Evolutionary conservation across 192 early-diverging fungal species (phyloP), one percentile per base, ranked within the genome.

Genomic region (Paraglomus brasilianum): DNA sequence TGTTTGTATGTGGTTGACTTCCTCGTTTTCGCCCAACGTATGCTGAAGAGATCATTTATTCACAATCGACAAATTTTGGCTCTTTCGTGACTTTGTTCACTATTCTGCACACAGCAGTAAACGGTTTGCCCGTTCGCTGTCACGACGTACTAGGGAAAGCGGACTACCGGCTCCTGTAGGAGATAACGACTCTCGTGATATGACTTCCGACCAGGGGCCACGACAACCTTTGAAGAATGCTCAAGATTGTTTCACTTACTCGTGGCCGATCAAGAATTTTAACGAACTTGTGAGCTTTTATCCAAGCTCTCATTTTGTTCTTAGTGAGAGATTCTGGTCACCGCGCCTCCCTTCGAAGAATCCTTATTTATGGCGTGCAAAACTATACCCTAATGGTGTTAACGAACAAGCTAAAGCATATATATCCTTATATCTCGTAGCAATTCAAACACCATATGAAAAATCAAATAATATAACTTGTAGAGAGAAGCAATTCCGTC

Each of bases 91-190:
- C 36, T 60, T 60, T 30, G 9, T 40, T 40, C 17, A n/a, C 19
- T 42, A 17, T 59, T 42, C 38, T 43, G 13, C 13, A 4, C 8
- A 47, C 11, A 22, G 8, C 36, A 68, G 66, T 55, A 68, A 68
- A 68, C 66, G 66, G 66, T 68, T 68, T 68, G 46, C 55, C 66
- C 66, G 66, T 68, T 68, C 66, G 66, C 47, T 49, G 44, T 55
- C 66, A 68, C 66, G 66, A 53, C 51, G 2, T 43, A 52, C 51
- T 53, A 47, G 66, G 66, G 66, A 68, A 68, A 68, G 66, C 45
- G 66, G 51, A 55, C 30, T 49, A 39, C 40, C 51, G 47, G 51
- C 30, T 50, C 51, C 38, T 55, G 51, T 39, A 11, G 55, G 66
- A 55, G 44, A 22, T 43, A 68, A 68, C 66, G 66, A 68, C 19